phyloP scores from a whole-genome alignment of 192 early-diverging fungal genomes.

The Globomyces pollinis-pini region DNA sequence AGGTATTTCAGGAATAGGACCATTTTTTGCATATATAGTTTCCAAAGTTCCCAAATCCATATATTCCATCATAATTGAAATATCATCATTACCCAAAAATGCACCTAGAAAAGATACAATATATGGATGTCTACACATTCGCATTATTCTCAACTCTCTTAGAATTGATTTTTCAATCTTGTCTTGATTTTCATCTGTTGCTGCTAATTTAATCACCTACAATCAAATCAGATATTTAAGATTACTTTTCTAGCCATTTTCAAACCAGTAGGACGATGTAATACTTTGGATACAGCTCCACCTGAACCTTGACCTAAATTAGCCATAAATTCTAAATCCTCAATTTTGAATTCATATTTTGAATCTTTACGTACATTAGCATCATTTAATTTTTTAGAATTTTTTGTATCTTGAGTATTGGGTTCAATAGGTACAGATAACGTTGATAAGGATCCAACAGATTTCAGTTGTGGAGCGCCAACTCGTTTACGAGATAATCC shows the following conservation, averaged over 20 bases:
- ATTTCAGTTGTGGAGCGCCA: slow-evolving; percentile 1
- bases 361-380: slow-evolving; percentile 8
- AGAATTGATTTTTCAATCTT: slow-evolving; percentile 54
- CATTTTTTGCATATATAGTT: slow-evolving; percentile 54
- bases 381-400: neutral
- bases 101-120: slow-evolving; percentile 83
- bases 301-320: slow-evolving; percentile 75
- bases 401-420: too few species aligned
- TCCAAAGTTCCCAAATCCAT: slow-evolving; percentile 80
- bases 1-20: slow-evolving; percentile 6
- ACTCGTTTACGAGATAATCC: slow-evolving; percentile 3
- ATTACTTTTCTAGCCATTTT: slow-evolving; percentile 84
- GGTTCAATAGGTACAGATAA: neutral
- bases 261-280: slow-evolving; percentile 50
- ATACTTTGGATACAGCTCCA: slow-evolving; percentile 74
- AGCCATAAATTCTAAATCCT: neutral
- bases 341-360: neutral
- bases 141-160: slow-evolving; percentile 73
- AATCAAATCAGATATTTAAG: slow-evolving; percentile 8
- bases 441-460: slow-evolving; percentile 6
- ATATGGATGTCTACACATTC: slow-evolving; percentile 69
- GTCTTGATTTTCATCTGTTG: slow-evolving; percentile 11
- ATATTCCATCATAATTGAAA: slow-evolving; percentile 86
- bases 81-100: slow-evolving; percentile 65
- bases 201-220: neutral